phyloP scores from a whole-genome alignment of 139 green algal species.

The Microglena sp. region DNA sequence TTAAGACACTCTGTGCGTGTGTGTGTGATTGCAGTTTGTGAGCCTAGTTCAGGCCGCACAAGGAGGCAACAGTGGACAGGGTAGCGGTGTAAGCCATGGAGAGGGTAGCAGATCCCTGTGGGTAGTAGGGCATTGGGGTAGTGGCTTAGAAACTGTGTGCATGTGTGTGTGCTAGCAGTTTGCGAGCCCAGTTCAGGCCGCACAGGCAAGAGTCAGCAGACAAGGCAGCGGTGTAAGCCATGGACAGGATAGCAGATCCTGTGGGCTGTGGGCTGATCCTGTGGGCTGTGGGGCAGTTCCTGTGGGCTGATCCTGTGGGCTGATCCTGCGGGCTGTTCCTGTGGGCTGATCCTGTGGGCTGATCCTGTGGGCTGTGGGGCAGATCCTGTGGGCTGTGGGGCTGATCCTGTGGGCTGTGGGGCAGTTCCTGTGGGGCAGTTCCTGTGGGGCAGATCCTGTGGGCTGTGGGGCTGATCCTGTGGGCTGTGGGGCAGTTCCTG shows the following conservation, averaged over 20 bases:
- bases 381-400: too few relatives aligned
- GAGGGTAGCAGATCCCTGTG: slow-evolving; percentile 86
- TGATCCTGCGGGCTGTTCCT: too few relatives aligned
- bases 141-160: neutral
- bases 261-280: slow-evolving; percentile 26
- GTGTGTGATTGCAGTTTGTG: slow-evolving; percentile 4
- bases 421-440: too few relatives aligned
- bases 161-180: slow-evolving; percentile 2
- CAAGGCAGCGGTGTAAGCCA: slow-evolving; percentile 94
- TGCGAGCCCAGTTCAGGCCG: slow-evolving; percentile 58
- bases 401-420: too few relatives aligned
- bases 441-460: slow-evolving; percentile 55
- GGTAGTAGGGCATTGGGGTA: neutral
- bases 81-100: slow-evolving; percentile 97
- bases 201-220: slow-evolving; percentile 89
- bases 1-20: neutral
- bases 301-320: neutral
- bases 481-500: neutral
- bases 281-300: neutral
- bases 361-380: too few relatives aligned
- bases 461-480: slow-evolving; percentile 27
- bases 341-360: too few relatives aligned
- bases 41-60: slow-evolving; percentile 75
- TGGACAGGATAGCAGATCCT: slow-evolving; percentile 92
- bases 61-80: slow-evolving; percentile 84